These are phyloP conservation scores for Ceratocystis cubensis DNA, from an alignment of 2,329 filamentous ascomycete genomes.

Conservation along the genomic window DNA sequence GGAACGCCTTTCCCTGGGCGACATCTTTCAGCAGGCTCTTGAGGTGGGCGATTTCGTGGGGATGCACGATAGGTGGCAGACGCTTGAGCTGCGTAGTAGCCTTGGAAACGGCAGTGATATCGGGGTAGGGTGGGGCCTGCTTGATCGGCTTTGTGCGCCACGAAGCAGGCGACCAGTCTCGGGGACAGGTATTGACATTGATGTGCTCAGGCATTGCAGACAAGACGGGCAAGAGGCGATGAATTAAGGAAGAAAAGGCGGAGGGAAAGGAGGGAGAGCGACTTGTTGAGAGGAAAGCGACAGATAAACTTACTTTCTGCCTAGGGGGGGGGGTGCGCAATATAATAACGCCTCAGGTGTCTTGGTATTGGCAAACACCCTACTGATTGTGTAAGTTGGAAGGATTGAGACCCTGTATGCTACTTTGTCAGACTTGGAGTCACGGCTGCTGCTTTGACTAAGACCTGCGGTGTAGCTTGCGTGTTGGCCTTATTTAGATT, in stretches of 20 bases:
- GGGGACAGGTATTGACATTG: not conserved
- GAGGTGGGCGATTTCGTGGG: conserved; percentile 66
- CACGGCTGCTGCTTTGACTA: not conserved
- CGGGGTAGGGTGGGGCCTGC: conserved; percentile 59
- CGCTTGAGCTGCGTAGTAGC: conserved; percentile 52
- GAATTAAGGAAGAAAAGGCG: not conserved
- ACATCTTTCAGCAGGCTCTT: conserved; percentile 72
- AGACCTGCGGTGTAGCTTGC: not conserved
- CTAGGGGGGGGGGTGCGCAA: not conserved
- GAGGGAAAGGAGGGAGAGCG: not conserved
- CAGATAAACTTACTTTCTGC: not conserved
- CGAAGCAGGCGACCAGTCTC: conserved; percentile 47
- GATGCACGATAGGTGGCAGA: conserved; percentile 67
- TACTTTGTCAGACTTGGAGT: not conserved
- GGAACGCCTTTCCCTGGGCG: conserved; percentile 77
- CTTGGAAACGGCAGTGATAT: conserved; percentile 44
- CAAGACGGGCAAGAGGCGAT: not conserved
- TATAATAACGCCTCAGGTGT: not conserved
- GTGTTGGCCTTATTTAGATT: not conserved
- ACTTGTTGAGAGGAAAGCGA: not conserved
- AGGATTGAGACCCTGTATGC: not conserved
- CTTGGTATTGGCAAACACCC: not conserved
- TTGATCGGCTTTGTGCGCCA: conserved; percentile 72
- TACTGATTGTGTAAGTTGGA: not conserved
- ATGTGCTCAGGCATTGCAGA: not conserved